Evolutionary conservation across 176 grass and related monocot species (phyloP), one percentile per base, ranked within the genome.

Genomic region (Dendrocalamus sinicus): DNA sequence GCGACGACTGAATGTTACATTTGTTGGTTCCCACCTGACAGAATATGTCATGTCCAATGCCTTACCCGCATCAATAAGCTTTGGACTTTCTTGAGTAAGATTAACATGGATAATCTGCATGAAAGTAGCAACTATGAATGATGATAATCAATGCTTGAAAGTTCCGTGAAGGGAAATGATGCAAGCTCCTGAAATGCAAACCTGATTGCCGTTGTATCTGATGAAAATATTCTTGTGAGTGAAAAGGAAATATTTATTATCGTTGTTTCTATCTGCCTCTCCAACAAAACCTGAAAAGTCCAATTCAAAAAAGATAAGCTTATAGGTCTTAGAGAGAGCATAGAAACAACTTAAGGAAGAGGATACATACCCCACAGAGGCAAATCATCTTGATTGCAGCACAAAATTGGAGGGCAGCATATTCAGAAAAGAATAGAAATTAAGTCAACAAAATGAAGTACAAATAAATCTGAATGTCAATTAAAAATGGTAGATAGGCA

Each of bases 181-280:
- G 10, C 12, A 77, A 73, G 9, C 16, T 78, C 4, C 2, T 75
- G 17, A 85, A 75, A 67, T 17, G 40, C 52, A 86, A 86, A 98
- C 95, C 91, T 95, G 89, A 85, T 95, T 98, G 62, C 80, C 87
- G 12, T 98, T 98, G 77, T 93, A 93, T 91, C 83, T 90, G 46
- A 98, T 90, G 69, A 91, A 23, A 83, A 98, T 90, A 66, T 91
- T 95, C 88, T 95, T 97, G 86, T 97, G 95, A 20, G 95, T 95
- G 85, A 83, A 93, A 91, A 98, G 85, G 61, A 91, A 95, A 91
- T 95, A 92, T 43, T 95, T 95, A 54, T 86, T 93, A 70, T 93
- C 91, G n/a, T 61, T 93, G 73, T 89, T 90, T 89, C 89, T 98
- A 77, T 95, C 95, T 54, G 80, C 72, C 86, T 98, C 93, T 79